These are phyloP conservation scores for Scortechinia acanthostroma DNA, from an alignment of 2,329 filamentous ascomycete species.

Conservation along the genomic window DNA sequence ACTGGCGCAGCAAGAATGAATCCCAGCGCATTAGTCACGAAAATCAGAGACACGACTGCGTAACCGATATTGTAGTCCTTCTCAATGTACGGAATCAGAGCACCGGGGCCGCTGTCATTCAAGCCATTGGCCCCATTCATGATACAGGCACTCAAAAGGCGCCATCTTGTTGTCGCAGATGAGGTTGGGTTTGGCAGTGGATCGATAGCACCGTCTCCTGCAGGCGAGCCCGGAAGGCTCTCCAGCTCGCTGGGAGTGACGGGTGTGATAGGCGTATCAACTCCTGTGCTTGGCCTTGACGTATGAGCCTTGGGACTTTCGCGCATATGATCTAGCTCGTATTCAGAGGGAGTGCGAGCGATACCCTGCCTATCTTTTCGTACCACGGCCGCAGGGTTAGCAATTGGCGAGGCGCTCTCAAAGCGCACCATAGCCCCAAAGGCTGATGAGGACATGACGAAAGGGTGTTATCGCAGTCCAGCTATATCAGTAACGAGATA, in stretches of 20 bases:
- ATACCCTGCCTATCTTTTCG: no score
- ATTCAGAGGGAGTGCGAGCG: no score
- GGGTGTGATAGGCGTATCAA: no score
- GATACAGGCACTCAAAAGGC: conserved; percentile 56
- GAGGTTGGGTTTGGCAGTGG: conserved; percentile 3
- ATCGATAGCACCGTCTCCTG: neutral
- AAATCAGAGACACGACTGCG: conserved; percentile 57
- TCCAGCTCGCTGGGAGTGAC: neutral
- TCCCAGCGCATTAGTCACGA: conserved; percentile 57
- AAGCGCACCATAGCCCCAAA: no score
- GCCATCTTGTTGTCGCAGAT: conserved; percentile 8
- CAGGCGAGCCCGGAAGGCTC: neutral
- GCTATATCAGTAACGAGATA: no score
- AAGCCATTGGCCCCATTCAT: conserved; percentile 65
- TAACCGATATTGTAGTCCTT: conserved; percentile 55
- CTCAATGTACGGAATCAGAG: conserved; percentile 74
- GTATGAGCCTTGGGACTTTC: no score
- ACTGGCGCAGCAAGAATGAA: conserved; percentile 59
- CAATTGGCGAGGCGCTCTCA: no score
- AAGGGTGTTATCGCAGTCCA: no score
- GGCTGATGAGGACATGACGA: no score
- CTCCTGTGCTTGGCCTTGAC: no score
- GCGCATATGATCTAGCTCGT: no score
- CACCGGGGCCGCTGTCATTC: conserved; percentile 70
- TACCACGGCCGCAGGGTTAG: no score